These are phyloP conservation scores for Penicillium oxalicum DNA, from an alignment of 2,329 filamentous ascomycete genomes.

Conservation along the genomic window DNA sequence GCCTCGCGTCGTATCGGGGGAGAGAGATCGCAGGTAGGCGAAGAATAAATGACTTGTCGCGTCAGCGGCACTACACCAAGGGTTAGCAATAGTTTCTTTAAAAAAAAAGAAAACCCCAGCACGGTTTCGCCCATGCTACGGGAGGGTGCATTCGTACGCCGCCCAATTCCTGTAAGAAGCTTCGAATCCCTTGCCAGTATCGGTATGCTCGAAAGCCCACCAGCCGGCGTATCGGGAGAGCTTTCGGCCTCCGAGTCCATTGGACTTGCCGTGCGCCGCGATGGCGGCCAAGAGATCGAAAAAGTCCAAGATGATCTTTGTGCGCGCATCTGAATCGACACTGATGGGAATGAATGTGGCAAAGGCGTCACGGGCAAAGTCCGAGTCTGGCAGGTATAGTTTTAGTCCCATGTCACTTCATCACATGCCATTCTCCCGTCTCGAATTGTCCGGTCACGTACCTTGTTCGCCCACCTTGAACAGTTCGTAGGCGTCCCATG, in stretches of 20 bases:
- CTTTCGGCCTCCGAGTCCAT: slow-evolving; percentile 88
- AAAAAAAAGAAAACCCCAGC: too few relatives aligned
- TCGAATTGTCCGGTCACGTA: slow-evolving; percentile 35
- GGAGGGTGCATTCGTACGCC: slow-evolving; percentile 48
- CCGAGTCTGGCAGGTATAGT: slow-evolving; percentile 60
- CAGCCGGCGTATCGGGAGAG: slow-evolving; percentile 91
- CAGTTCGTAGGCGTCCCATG: slow-evolving; percentile 94
- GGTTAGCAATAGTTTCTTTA: neutral
- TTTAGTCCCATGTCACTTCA: slow-evolving; percentile 5
- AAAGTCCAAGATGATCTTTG: slow-evolving; percentile 89
- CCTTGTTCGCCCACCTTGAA: slow-evolving; percentile 93
- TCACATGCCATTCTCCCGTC: slow-evolving; percentile 10
- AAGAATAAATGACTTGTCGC: slow-evolving; percentile 97
- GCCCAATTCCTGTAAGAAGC: slow-evolving; percentile 88
- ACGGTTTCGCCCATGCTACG: neutral
- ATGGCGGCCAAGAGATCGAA: slow-evolving; percentile 89
- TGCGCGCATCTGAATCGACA: slow-evolving; percentile 77
- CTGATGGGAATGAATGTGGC: slow-evolving; percentile 93
- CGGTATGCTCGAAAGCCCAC: slow-evolving; percentile 95
- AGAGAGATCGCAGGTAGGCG: slow-evolving; percentile 84
- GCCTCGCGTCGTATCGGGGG: slow-evolving; percentile 65
- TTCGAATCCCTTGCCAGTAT: slow-evolving; percentile 86
- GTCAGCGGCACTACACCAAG: slow-evolving; percentile 67
- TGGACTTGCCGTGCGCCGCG: slow-evolving; percentile 86
- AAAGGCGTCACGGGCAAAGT: slow-evolving; percentile 87